Evolutionary conservation across 1,284 basidiomycete genomes (phyloP), one percentile per base, ranked within the genome.

Genomic region (Leucoagaricus sp.): DNA sequence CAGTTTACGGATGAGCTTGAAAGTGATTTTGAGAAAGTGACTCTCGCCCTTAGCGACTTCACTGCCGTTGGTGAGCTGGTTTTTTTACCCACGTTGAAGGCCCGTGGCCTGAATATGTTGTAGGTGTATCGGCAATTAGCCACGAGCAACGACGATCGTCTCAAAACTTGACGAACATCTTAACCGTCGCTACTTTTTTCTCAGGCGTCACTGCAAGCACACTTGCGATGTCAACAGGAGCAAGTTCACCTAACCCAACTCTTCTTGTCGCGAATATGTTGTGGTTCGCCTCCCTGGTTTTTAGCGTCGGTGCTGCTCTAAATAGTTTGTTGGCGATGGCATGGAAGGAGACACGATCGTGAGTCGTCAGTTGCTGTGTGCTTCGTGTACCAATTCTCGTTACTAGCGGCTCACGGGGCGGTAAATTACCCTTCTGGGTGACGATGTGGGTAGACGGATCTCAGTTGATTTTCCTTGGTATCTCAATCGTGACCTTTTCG

Each of bases 401-500:
- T n/a, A n/a, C n/a, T n/a, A 77, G 78, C 61, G 79, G 79, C 50
- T 80, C 79, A 49, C 79, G 78, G 12, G 76, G 77, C 13, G 75
- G 78, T 66, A 81, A 84, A 53, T 84, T 89, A 12, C 87, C 87
- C 0, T 89, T 86, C 85, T 89, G 36, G 15, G 13, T 9, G 6
- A 38, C 36, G 31, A 33, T 12, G 31, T 91, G 87, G 87, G 88
- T 89, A 69, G 87, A 88, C 65, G 75, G 86, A 17, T 87, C 86
- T 1, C 87, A 87, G 5, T 74, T 89, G 33, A 83, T 87, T 46
- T 88, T 89, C 69, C 77, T 90, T 49, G 86, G 89, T 36, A 74
- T 88, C 61, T 87, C 86, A 38, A 86, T 89, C 29, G 84, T 85
- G 6, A 86, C 83, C 63, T 89, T 89, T 65, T 87, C 85, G 0